Percentiles rank a stretch among this genome's conserved stretches.
These are phyloP conservation scores for Hippophae rhamnoides DNA, from an alignment of 306 rosid species.

Conservation along the genomic window DNA sequence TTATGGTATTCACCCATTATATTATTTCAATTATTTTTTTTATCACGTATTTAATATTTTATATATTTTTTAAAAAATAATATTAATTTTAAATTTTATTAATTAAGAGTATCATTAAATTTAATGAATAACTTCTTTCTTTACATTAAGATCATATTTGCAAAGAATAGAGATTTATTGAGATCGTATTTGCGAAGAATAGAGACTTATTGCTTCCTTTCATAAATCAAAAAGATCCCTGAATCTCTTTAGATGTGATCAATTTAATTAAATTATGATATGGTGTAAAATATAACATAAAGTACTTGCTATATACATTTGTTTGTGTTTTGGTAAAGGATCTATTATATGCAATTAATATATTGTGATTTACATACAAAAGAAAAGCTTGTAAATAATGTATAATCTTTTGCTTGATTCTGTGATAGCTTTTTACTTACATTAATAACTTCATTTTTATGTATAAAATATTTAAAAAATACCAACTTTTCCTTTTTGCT, in stretches of 20 bases:
- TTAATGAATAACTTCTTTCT: background rate
- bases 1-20: too few species aligned
- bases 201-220: slow-evolving; percentile 12
- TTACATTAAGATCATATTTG: background rate
- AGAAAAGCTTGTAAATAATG: background rate
- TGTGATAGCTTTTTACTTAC: slow-evolving; percentile 15
- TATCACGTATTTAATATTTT: slow-evolving; percentile 26
- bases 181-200: background rate
- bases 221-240: slow-evolving; percentile 3
- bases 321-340: background rate
- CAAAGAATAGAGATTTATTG: background rate
- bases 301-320: background rate
- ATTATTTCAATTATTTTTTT: slow-evolving; percentile 6
- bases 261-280: background rate
- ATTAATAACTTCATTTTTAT: background rate
- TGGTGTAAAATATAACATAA: background rate
- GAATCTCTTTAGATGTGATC: background rate
- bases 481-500: background rate
- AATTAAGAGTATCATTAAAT: background rate
- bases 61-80: slow-evolving; percentile 36
- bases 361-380: background rate
- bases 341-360: background rate
- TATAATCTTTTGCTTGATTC: slow-evolving; percentile 27
- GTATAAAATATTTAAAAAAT: background rate
- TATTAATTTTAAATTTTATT: slow-evolving; percentile 11